These are phyloP conservation scores for Ganoderma meredithae DNA, from an alignment of 1,284 basidiomycete genomes.

Conservation along the genomic window DNA sequence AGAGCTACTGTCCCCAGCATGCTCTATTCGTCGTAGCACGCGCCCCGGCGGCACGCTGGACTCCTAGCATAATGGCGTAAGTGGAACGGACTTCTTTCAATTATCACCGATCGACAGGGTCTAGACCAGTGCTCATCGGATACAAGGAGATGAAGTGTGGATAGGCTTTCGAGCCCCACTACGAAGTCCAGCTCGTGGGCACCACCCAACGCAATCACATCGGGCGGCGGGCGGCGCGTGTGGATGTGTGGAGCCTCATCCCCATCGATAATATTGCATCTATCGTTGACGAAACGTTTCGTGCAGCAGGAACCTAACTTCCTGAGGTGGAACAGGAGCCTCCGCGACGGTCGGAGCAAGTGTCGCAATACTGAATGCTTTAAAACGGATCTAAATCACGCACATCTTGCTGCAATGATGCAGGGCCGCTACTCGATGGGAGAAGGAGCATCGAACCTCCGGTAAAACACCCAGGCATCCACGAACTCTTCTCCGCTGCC, in stretches of 20 bases:
- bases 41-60: constrained; percentile 1
- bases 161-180: not conserved
- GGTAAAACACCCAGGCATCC: constrained; percentile 89
- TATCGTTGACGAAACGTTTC: not conserved
- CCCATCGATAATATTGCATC: not conserved
- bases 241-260: not conserved
- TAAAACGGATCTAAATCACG: constrained; percentile 2
- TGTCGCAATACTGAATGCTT: not conserved
- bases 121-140: not conserved
- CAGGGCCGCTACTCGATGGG: constrained; percentile 10
- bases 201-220: not conserved
- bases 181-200: not conserved
- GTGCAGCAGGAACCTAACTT: not conserved
- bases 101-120: not conserved
- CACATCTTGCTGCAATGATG: not conserved
- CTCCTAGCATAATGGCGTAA: not conserved
- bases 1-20: constrained; percentile 6
- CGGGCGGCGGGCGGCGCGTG: not conserved
- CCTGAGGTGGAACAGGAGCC: not conserved
- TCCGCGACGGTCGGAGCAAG: not conserved
- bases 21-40: not conserved
- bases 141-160: not conserved
- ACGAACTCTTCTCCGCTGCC: constrained; percentile 84
- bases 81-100: not conserved
- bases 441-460: constrained; percentile 61